Evolutionary conservation across 208 protist species (phyloP).

Genomic region (Strigomonas culicis): DNA sequence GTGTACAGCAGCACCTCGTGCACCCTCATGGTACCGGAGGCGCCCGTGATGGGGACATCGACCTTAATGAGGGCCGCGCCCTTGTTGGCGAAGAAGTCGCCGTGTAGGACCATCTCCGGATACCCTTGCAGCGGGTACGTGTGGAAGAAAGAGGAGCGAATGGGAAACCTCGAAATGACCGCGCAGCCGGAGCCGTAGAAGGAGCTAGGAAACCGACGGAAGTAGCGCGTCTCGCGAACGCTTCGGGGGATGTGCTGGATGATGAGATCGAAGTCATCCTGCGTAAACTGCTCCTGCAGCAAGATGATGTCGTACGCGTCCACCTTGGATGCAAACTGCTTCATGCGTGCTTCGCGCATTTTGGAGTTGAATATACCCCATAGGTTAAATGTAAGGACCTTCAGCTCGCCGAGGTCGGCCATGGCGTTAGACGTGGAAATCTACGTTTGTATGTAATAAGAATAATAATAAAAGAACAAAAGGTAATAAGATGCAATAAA

Average conservation of each 20-base stretch:
- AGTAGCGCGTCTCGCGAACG: slow-evolving; percentile 53
- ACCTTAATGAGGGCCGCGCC: slow-evolving; percentile 66
- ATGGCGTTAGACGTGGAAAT: background rate
- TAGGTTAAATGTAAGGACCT: slow-evolving; percentile 80
- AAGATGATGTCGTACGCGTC: slow-evolving; percentile 77
- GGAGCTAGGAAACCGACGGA: slow-evolving; percentile 70
- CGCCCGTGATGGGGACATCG: slow-evolving; percentile 39
- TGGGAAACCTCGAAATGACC: slow-evolving; percentile 80
- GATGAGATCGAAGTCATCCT: slow-evolving; percentile 71
- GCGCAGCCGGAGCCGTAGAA: slow-evolving; percentile 86
- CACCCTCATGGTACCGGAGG: slow-evolving; percentile 16
- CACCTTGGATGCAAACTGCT: slow-evolving; percentile 73
- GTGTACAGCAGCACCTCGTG: slow-evolving; percentile 71
- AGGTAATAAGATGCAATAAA: too few species aligned
- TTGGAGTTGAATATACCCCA: slow-evolving; percentile 92
- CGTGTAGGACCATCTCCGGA: slow-evolving; percentile 82
- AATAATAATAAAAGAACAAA: too few species aligned
- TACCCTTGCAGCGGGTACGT: slow-evolving; percentile 78
- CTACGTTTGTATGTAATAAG: background rate
- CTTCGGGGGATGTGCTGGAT: slow-evolving; percentile 24
- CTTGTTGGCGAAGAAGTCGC: slow-evolving; percentile 90
- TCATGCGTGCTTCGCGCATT: slow-evolving; percentile 69
- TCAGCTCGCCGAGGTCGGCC: slow-evolving; percentile 23
- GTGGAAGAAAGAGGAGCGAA: slow-evolving; percentile 72
- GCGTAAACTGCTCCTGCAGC: slow-evolving; percentile 84